Conservation (phyloP, 2,329 filamentous ascomycete species). For the Alternaria gaisen region DNA sequence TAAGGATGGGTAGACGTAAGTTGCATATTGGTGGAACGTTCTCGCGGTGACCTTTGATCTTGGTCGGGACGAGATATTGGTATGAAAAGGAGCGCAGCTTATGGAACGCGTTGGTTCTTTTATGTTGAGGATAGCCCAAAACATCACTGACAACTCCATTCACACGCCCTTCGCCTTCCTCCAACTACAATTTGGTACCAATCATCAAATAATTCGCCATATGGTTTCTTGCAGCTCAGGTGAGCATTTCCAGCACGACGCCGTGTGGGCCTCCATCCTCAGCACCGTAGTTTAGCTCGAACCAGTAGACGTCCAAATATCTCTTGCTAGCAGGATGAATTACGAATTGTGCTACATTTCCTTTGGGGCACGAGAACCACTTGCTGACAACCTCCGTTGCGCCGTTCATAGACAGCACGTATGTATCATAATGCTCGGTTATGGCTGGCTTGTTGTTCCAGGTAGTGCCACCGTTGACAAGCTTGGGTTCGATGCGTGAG, state of each 20-base stretch:
- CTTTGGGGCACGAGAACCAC: conserved; percentile 34
- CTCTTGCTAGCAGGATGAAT: conserved; percentile 29
- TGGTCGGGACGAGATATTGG: not conserved
- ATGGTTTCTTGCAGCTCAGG: not conserved
- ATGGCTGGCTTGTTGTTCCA: conserved; percentile 38
- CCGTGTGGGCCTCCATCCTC: conserved; percentile 37
- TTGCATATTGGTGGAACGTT: not conserved
- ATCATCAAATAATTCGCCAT: too few relatives aligned
- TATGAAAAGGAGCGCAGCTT: not conserved
- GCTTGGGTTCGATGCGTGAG: conserved; percentile 27
- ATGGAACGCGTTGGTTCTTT: not conserved
- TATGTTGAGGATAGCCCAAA: not conserved
- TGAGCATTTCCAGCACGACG: conserved; percentile 42
- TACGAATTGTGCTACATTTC: conserved; percentile 38
- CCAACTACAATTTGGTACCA: not conserved
- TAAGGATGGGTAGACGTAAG: not conserved
- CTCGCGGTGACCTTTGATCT: not conserved
- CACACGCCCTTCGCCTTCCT: not conserved
- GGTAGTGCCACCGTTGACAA: conserved; percentile 39
- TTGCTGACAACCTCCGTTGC: conserved; percentile 15
- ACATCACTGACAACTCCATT: too few relatives aligned
- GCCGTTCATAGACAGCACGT: not conserved
- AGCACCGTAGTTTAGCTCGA: conserved; percentile 38
- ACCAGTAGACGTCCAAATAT: conserved; percentile 40
- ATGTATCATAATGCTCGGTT: conserved; percentile 13